Base-by-base conservation (phyloP, 106 monocot species). In the Alisma plantagoaquatica region DNA sequence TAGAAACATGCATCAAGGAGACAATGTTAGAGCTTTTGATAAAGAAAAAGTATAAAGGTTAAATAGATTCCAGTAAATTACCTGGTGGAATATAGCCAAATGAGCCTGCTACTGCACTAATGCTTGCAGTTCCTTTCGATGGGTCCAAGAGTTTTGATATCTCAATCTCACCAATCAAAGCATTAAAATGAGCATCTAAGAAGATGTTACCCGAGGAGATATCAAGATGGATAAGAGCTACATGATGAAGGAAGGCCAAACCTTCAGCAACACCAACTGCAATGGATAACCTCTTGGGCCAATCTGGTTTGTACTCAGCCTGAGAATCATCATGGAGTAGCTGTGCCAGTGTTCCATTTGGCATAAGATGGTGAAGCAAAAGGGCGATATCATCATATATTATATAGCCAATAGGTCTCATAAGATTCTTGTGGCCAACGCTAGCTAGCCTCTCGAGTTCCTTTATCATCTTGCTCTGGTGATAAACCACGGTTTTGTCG, bases 41-140 rank as follows among this genome's bases (percentile, higher is more conserved):
- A 29, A 25, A 52, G 6, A 27, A 44, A n/a, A 29, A 15, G 18
- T 6, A 10, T 24, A 43, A 22, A 15, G 17, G 10, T 31, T 21
- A 25, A 10, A 4, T 20, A 35, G 11, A 25, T 12, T n/a, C n/a
- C 21, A 8, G 1, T 43, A 47, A 32, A 27, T 76, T 59, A 90
- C 90, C 90, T 33, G 90, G 90, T 69, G 84, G 84, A 22, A 90
- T 90, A 63, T 90, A 90, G 11, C 90, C 90, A 47, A 90, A 84
- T 1, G 90, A 90, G 12, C 90, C 90, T n/a, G 90, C 90, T 5
- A 90, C 90, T 0, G 84, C 90, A 66, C 84, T 90, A 43, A 84
- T 84, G 51, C 90, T 90, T 12, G 90, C 84, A 29, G 90, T 90
- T 51, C 90, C 90, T 69, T 90, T 90, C n/a, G 74, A 84, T 9